phyloP scores from a whole-genome alignment of 106 monocot genomes.

The Chionographis japonica region DNA sequence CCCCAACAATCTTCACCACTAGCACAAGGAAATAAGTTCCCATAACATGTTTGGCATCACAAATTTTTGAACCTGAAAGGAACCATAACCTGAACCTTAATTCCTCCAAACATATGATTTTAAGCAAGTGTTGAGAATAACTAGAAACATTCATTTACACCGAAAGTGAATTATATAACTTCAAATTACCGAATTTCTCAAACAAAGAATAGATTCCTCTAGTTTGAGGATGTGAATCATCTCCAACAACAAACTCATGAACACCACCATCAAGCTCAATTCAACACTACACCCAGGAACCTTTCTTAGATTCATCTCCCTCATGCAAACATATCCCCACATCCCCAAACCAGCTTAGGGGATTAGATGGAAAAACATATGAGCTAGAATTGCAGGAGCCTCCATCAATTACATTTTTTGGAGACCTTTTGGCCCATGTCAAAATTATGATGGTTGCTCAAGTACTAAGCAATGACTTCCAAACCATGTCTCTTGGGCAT shows the following conservation, averaged over 20 bases:
- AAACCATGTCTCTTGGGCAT: conserved; percentile 37
- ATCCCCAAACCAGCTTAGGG: conserved; percentile 39
- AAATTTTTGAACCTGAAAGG: no score
- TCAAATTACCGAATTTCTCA: neutral
- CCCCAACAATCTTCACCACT: no score
- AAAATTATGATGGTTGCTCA: conserved; percentile 42
- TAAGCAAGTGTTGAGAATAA: neutral
- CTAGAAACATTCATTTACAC: neutral
- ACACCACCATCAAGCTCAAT: conserved; percentile 50
- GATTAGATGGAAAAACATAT: conserved; percentile 35
- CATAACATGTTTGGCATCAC: no score
- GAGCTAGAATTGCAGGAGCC: conserved; percentile 22
- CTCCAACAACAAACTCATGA: conserved; percentile 63
- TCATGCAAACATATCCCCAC: conserved; percentile 49
- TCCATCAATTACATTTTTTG: conserved; percentile 10
- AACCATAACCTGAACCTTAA: no score
- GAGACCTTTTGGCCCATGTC: conserved; percentile 22
- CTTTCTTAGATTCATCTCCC: conserved; percentile 37
- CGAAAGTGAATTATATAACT: conserved; percentile 1
- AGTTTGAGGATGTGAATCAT: conserved; percentile 14
- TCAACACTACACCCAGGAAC: conserved; percentile 61
- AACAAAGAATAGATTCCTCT: conserved; percentile 13
- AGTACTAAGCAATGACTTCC: conserved; percentile 47
- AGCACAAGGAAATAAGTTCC: no score
- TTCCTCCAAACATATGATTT: no score